Base-by-base conservation (phyloP, 208 protist species). In the Leishmania braziliensis region DNA sequence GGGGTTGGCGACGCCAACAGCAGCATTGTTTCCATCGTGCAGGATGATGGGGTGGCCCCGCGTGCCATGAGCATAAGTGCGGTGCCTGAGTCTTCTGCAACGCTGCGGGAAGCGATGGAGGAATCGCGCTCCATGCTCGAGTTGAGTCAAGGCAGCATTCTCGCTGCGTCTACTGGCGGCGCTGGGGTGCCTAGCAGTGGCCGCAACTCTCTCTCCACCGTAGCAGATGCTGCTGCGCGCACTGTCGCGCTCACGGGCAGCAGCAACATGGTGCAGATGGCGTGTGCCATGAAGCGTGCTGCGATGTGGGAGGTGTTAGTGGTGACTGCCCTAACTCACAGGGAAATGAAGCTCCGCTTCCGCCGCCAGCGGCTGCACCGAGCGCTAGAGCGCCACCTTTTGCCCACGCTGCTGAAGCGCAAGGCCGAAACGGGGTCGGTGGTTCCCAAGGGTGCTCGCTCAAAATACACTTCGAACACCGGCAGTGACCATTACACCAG, bases 301-400 rank as follows among this genome's bases (percentile, higher is more conserved):
- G 85, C 87, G 66, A 96, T 96, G 92, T 97, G 95, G 93, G 83
- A 91, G 82, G 82, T 86, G 26, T 78, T 94, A 20, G 80, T 96
- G 39, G 78, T 86, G 3, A 83, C 86, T 23, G 84, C 81, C 50
- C 74, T 95, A 4, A 82, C 84, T 0, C 84, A 92, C 46, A 50
- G 76, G 4, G 69, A 76, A 3, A 88, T 93, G 91, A 75, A 78
- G 48, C 71, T 90, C 39, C 56, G 72, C 43, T 96, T 90, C 79
- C 91, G 95, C 54, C 78, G 54, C 18, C 50, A 77, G 23, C 89
- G 88, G 20, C 89, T 97, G 74, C 90, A 91, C 63, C 62, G 74
- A 16, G 88, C 86, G 26, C 78, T 97, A 68, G 86, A 96, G 84
- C 66, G 66, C 8, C 88, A 91, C 66, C 56, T 97, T 65, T 86